Evolutionary conservation across 1,284 basidiomycete species (phyloP), one percentile per base, ranked within the genome.

Genomic region (Malassezia obtusa): DNA sequence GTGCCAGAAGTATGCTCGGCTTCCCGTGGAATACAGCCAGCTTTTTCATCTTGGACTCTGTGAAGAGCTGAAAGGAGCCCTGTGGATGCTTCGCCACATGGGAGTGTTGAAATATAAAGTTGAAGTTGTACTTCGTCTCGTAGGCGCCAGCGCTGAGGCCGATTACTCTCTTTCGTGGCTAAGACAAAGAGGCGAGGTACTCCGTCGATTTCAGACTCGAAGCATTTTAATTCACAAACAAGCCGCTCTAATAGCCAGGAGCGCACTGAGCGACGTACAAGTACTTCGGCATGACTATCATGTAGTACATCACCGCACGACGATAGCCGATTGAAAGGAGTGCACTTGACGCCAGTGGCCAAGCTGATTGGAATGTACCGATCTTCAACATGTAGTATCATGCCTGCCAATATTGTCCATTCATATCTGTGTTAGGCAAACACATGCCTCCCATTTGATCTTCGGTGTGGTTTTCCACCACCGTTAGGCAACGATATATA

Each of bases 261-360:
- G 37, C 85, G 71, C 1, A 85, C 82, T 2, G 84, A 84, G 21
- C 90, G 80, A 25, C 87, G 79, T 0, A 87, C 87, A 10, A 94
- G 78, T 15, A 92, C 80, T 74, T 95, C 90, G 4, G 89, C 90
- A 71, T 95, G 90, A 41, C 80, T 83, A 68, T 94, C 90, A 67
- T 91, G 88, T 17, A 94, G 60, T 1, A 83, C 79, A 64, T 92
- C 87, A 0, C 90, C 90, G n/a, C 78, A 76, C 1, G 74, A 64
- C 0, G 87, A 83, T 0, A 88, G 77, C 43, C 79, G 79, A 1
- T 73, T 65, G 12, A 77, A 79, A 1, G 90, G 87, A 0, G 89
- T 79, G 63, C 86, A 89, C 77, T 92, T 94, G 7, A 85, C 84
- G 10, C 90, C 90, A 4, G 88, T 87, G 0, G 82, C 85, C 14